Base-by-base conservation (phyloP, 345 rosid genomes). In the Salix viminalis region DNA sequence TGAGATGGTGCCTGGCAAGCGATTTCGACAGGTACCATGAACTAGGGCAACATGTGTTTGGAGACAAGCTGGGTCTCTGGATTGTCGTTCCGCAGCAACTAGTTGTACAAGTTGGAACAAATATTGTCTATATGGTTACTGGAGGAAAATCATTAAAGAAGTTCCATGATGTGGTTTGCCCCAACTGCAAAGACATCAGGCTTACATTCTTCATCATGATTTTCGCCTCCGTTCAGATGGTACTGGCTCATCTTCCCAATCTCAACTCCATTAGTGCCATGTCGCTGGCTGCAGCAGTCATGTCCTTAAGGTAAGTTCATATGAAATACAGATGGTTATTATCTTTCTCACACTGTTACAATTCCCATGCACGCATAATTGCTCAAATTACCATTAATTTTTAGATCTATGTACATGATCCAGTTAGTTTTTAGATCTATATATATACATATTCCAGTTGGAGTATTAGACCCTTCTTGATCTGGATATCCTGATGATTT, bases 91-190 rank as follows among this genome's bases (percentile, higher is more conserved):
- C 96, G 10, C 97, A 91, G 44, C 97, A 94, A 75, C 75, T 94
- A 2, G 65, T 86, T 4, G 97, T 94, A 10, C 92, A 92, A 73
- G 89, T 92, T 28, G 94, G 96, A 14, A 78, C 78, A 8, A 56
- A 86, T 77, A 91, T 92, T 46, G 90, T 92, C 32, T 92, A 92
- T 70, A 92, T 92, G 96, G 97, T 91, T 24, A 94, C 93, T 0
- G 97, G 97, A 70, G 96, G 98, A 11, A 89, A 92, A 76, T 92
- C 96, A 10, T 7, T 94, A 69, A 90, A 90, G 89, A 92, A 94
- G 67, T 76, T 90, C 46, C 94, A 90, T 46, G 87, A 87, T 6
- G 30, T 78, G 44, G 74, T 92, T 36, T 92, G 94, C 79, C 79
- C 82, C 1, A 69, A 71, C 61, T 90, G 94, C 84, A 78, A 81